phyloP scores from a whole-genome alignment of 192 early-diverging fungal genomes.

The Lobosporangium transversale region DNA sequence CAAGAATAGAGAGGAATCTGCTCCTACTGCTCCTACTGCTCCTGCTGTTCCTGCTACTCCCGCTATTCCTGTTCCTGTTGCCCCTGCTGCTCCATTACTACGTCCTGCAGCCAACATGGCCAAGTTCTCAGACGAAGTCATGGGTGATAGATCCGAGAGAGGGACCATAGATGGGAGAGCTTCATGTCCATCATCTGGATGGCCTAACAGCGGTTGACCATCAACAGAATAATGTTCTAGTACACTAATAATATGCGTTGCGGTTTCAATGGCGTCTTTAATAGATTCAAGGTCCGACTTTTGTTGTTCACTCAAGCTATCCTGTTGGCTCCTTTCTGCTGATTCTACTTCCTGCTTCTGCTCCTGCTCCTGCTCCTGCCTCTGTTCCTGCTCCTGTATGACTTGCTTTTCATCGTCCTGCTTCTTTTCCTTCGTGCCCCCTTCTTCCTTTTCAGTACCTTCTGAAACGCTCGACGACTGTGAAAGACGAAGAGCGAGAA shows the following conservation, averaged over 20 bases:
- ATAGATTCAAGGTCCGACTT: constrained; percentile 38
- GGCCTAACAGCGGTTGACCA: constrained; percentile 41
- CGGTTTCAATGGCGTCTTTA: constrained; percentile 50
- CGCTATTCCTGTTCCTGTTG: too few relatives aligned
- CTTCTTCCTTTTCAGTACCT: neutral
- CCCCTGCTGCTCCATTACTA: too few relatives aligned
- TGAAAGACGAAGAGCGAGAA: constrained; percentile 3
- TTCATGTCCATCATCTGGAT: constrained; percentile 34
- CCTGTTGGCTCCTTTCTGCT: too few relatives aligned
- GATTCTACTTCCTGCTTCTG: too few relatives aligned
- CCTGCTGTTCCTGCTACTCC: too few relatives aligned
- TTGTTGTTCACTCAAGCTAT: constrained; percentile 22
- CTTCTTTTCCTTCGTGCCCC: neutral
- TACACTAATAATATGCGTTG: constrained; percentile 38
- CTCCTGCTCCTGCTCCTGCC: neutral
- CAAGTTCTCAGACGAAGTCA: constrained; percentile 47
- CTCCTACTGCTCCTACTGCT: too few relatives aligned
- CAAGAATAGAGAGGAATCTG: constrained; percentile 39
- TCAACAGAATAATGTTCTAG: constrained; percentile 49
- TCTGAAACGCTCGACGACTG: constrained; percentile 5
- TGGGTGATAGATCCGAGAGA: constrained; percentile 38
- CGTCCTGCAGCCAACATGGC: constrained; percentile 34
- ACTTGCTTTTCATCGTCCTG: too few relatives aligned
- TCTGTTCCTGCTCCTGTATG: neutral
- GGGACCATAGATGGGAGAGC: constrained; percentile 28